phyloP scores from a whole-genome alignment of 768 basidiomycete genomes.

The Podaxis sp. region DNA sequence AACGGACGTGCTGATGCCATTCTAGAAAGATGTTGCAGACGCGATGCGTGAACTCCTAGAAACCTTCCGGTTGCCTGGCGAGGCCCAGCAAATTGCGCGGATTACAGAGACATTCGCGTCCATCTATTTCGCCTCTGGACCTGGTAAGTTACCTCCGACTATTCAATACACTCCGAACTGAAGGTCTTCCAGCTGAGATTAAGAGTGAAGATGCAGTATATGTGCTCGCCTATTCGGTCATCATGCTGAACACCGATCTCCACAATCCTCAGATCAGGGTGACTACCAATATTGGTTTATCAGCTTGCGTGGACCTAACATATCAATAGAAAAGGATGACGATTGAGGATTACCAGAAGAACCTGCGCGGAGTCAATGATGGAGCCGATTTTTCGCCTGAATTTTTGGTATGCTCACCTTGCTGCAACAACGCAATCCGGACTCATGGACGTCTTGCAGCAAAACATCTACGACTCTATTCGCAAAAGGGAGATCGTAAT shows the following conservation, averaged over 20 bases:
- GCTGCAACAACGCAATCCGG: not conserved
- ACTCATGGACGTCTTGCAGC: constrained; percentile 41
- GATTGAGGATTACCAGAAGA: constrained; percentile 90
- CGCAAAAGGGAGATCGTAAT: constrained; percentile 93
- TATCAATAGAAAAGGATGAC: constrained; percentile 88
- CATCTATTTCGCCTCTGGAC: constrained; percentile 81
- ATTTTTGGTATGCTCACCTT: constrained; percentile 62
- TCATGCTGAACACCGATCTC: constrained; percentile 97
- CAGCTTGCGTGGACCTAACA: constrained; percentile 8
- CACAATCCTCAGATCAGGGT: constrained; percentile 94
- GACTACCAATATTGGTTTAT: constrained; percentile 25
- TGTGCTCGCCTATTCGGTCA: constrained; percentile 92
- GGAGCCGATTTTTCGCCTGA: constrained; percentile 80
- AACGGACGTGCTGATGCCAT: not conserved
- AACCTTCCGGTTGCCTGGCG: constrained; percentile 91
- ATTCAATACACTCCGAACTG: constrained; percentile 10
- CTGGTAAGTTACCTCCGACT: constrained; percentile 49
- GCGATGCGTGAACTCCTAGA: constrained; percentile 95
- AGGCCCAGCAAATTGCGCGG: constrained; percentile 88
- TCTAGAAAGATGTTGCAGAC: constrained; percentile 90
- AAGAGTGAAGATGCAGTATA: constrained; percentile 92
- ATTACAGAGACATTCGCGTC: constrained; percentile 96
- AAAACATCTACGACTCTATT: constrained; percentile 91
- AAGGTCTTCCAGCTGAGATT: constrained; percentile 66
- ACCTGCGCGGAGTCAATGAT: constrained; percentile 91